Conservation (phyloP, 139 green algal species). For the Chlorella sp. region DNA sequence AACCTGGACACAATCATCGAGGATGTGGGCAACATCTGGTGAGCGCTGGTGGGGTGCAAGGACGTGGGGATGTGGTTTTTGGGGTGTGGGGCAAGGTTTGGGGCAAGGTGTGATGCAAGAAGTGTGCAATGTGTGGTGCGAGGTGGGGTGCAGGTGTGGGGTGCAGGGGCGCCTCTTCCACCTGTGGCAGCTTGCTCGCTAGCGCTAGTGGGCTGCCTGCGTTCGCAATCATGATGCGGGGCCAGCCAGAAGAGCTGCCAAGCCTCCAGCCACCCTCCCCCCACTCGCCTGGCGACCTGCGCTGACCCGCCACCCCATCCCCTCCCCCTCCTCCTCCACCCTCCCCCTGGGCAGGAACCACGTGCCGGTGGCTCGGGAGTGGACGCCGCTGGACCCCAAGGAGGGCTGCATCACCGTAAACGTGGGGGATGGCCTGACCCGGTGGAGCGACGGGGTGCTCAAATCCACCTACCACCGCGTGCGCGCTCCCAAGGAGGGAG, state of each 20-base stretch:
- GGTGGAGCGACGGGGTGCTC: slow-evolving; percentile 39
- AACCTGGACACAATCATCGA: slow-evolving; percentile 34
- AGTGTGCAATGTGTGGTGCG: too few species aligned
- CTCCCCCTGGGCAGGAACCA: slow-evolving; percentile 11
- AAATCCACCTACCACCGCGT: slow-evolving; percentile 56
- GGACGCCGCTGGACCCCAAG: slow-evolving; percentile 44
- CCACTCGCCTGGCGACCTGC: not conserved
- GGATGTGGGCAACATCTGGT: slow-evolving; percentile 45
- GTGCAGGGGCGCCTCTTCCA: too few species aligned
- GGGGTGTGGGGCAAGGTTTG: too few species aligned
- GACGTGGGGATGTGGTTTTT: not conserved
- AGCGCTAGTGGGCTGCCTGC: too few species aligned
- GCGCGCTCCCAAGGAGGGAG: slow-evolving; percentile 24
- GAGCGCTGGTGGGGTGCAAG: not conserved
- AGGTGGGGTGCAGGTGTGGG: too few species aligned
- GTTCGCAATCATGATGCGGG: too few species aligned
- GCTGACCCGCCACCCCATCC: too few species aligned
- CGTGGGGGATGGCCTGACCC: slow-evolving; percentile 43
- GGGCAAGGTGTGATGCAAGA: too few species aligned
- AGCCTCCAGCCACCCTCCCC: too few species aligned
- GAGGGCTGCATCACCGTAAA: slow-evolving; percentile 46
- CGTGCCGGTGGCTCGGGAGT: slow-evolving; percentile 37
- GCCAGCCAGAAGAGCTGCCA: too few species aligned
- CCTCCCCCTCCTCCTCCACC: not conserved
- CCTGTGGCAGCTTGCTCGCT: too few species aligned